Conservation (phyloP, 2,329 filamentous ascomycete species). For the Xylaria sp. region DNA sequence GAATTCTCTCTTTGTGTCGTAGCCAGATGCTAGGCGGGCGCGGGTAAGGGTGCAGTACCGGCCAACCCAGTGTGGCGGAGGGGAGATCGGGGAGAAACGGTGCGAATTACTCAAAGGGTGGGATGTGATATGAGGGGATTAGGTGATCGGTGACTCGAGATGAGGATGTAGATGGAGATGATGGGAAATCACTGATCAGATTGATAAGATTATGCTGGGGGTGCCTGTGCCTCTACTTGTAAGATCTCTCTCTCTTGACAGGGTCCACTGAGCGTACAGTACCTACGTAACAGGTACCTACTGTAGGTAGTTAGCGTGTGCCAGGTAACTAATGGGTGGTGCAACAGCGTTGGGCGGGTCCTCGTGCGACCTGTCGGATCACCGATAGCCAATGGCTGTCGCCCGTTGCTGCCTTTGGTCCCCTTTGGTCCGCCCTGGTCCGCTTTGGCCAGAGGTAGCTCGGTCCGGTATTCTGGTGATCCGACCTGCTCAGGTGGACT, state of each 20-base stretch:
- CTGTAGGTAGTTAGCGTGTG: not conserved
- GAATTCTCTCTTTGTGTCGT: constrained; percentile 5
- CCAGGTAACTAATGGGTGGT: constrained; percentile 2
- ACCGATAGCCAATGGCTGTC: constrained; percentile 15
- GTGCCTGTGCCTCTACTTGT: no score
- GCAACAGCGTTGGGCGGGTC: not conserved
- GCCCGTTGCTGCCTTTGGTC: constrained; percentile 1
- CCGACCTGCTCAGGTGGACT: constrained; percentile 8
- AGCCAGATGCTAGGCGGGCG: not conserved
- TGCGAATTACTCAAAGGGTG: constrained; percentile 13
- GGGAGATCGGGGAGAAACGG: constrained; percentile 19
- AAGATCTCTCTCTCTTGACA: not conserved
- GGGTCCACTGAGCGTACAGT: not conserved
- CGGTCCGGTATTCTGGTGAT: constrained; percentile 22
- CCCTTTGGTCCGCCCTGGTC: constrained; percentile 8
- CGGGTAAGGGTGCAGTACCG: constrained; percentile 13
- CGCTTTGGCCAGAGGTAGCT: not conserved
- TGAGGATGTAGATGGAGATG: constrained; percentile 30
- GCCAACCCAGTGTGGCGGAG: constrained; percentile 7
- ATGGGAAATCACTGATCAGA: constrained; percentile 52
- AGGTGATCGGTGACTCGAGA: constrained; percentile 23
- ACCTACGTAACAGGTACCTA: not conserved
- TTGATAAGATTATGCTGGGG: constrained; percentile 53
- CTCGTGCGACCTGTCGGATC: constrained; percentile 15
- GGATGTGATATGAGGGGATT: constrained; percentile 31